These are phyloP conservation scores for Fragaria iinumae DNA, from an alignment of 306 rosid genomes.

Conservation along the genomic window DNA sequence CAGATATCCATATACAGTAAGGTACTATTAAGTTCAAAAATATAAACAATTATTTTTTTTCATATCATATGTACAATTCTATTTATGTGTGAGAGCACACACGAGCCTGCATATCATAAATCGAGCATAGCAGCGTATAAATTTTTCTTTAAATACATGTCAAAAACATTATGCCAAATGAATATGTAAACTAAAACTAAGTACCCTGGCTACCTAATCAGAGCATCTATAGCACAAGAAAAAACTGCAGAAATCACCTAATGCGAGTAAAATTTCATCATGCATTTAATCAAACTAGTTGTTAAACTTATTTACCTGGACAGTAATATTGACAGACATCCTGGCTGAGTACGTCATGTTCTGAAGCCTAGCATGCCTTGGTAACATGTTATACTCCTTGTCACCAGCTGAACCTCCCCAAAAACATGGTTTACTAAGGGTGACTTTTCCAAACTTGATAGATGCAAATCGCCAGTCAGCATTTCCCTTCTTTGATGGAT, in stretches of 20 bases:
- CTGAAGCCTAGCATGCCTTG: slow-evolving; percentile 87
- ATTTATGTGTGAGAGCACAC: background rate
- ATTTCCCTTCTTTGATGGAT: slow-evolving; percentile 85
- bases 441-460: slow-evolving; percentile 66
- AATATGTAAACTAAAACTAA: background rate
- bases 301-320: slow-evolving; percentile 52
- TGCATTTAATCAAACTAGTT: background rate
- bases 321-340: slow-evolving; percentile 48
- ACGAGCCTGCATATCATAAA: background rate
- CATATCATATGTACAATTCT: background rate
- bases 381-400: slow-evolving; percentile 65
- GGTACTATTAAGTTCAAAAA: background rate
- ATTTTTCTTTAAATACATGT: background rate
- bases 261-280: slow-evolving; percentile 5
- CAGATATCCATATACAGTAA: slow-evolving; percentile 19
- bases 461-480: slow-evolving; percentile 67
- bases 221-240: background rate
- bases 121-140: background rate
- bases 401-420: slow-evolving; percentile 69
- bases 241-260: background rate
- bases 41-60: background rate
- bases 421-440: slow-evolving; percentile 63
- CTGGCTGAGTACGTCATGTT: slow-evolving; percentile 87
- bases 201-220: background rate
- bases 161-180: background rate